Conservation (phyloP, 768 basidiomycete species). For the Chalciporus sphaerocephalus region DNA sequence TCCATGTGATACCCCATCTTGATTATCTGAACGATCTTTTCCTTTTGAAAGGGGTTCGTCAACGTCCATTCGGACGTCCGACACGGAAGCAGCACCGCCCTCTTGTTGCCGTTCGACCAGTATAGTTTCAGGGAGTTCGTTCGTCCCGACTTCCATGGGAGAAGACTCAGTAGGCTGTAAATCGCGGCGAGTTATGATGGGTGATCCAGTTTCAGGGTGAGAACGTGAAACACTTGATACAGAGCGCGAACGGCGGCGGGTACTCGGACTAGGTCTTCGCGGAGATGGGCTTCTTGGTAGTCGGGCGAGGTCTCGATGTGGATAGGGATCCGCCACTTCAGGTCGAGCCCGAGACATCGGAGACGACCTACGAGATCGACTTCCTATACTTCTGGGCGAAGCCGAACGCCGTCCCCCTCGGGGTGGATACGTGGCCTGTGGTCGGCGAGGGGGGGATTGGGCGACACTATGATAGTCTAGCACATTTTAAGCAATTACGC, state of each 20-base stretch:
- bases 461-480: conserved; percentile 16
- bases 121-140: neutral
- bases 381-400: conserved; percentile 20
- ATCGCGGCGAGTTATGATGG: neutral
- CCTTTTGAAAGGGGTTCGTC: conserved; percentile 11
- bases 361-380: conserved; percentile 22
- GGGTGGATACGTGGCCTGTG: conserved; percentile 7
- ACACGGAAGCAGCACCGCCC: neutral
- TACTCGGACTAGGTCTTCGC: conserved; percentile 13
- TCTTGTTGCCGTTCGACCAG: conserved; percentile 2
- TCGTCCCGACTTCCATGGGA: neutral
- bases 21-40: conserved; percentile 13
- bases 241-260: conserved; percentile 4
- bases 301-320: conserved; percentile 11
- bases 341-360: conserved; percentile 10
- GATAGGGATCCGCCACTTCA: conserved; percentile 10
- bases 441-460: conserved; percentile 14
- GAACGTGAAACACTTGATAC: conserved; percentile 12
- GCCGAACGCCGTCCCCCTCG: conserved; percentile 19
- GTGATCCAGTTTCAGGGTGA: conserved; percentile 2
- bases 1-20: conserved; percentile 16
- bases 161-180: neutral
- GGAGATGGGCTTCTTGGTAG: conserved; percentile 13
- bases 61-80: conserved; percentile 5
- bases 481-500: neutral